Conservation (phyloP, 495 filamentous ascomycete species). For the Lasiosphaeriaceae sp. region DNA sequence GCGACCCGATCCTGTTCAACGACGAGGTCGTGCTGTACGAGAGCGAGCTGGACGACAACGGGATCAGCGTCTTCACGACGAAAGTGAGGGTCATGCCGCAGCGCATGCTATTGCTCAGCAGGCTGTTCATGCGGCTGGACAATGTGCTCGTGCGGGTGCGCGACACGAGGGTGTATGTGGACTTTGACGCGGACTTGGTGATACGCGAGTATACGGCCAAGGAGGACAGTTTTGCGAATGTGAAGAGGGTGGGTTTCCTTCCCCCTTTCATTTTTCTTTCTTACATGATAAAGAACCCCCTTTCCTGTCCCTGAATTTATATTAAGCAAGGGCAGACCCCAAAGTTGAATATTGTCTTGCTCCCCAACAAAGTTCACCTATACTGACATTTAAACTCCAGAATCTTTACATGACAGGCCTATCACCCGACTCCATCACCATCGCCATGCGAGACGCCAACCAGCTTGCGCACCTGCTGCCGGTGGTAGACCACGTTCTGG, state of each 20-base stretch:
- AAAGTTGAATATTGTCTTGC: too few species aligned
- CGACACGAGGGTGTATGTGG: slow-evolving; percentile 89
- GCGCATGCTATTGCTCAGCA: slow-evolving; percentile 72
- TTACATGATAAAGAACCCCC: neutral
- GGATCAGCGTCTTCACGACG: slow-evolving; percentile 78
- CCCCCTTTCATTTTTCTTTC: slow-evolving; percentile 2
- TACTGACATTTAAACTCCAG: slow-evolving; percentile 42
- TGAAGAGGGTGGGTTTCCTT: slow-evolving; percentile 60
- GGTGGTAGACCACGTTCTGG: slow-evolving; percentile 54
- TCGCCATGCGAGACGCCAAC: slow-evolving; percentile 80
- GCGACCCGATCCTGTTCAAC: slow-evolving; percentile 89
- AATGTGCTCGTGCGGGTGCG: slow-evolving; percentile 80
- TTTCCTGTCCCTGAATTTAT: too few species aligned
- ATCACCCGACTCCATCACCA: slow-evolving; percentile 64
- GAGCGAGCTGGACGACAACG: slow-evolving; percentile 96
- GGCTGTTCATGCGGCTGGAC: slow-evolving; percentile 94
- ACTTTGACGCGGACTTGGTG: slow-evolving; percentile 77
- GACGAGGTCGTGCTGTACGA: slow-evolving; percentile 95
- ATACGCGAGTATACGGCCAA: slow-evolving; percentile 83
- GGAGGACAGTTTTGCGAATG: slow-evolving; percentile 73
- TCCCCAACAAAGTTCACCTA: too few species aligned
- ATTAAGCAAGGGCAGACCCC: too few species aligned
- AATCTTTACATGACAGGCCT: slow-evolving; percentile 61
- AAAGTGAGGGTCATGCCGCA: slow-evolving; percentile 91
- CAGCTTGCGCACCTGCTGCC: slow-evolving; percentile 68